Percentiles rank a stretch among this genome's conserved stretches.
These are phyloP conservation scores for Aspergillus glaucus DNA, from an alignment of 2,329 filamentous ascomycete species.

Conservation along the genomic window DNA sequence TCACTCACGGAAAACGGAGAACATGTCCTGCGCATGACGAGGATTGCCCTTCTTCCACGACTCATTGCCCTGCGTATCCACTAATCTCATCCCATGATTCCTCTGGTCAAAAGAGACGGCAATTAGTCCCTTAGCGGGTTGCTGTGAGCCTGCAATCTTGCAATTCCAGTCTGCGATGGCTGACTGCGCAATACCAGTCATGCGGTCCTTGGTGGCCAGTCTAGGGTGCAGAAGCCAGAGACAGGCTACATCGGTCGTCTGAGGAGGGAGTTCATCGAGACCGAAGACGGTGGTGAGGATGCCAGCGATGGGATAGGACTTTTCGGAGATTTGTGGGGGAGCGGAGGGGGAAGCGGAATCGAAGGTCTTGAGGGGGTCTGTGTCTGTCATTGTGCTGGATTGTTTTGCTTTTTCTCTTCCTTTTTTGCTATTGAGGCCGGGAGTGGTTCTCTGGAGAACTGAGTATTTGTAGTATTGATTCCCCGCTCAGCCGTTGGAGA, in stretches of 20 bases:
- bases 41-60: constrained; percentile 74
- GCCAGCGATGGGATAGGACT: constrained; percentile 66
- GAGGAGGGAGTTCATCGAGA: constrained; percentile 62
- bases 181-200: constrained; percentile 67
- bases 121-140: constrained; percentile 56
- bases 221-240: constrained; percentile 91
- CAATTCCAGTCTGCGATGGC: constrained; percentile 64
- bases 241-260: constrained; percentile 57
- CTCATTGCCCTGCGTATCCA: constrained; percentile 63
- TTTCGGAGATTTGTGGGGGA: constrained; percentile 50
- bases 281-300: constrained; percentile 76
- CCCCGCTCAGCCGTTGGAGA: no score
- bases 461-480: no score
- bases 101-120: constrained; percentile 85
- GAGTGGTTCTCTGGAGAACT: background rate
- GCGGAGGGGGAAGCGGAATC: constrained; percentile 15
- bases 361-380: constrained; percentile 30
- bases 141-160: constrained; percentile 24
- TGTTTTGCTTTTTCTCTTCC: background rate
- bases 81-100: constrained; percentile 74
- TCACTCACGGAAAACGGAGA: constrained; percentile 61
- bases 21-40: constrained; percentile 88
- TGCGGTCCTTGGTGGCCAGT: constrained; percentile 61
- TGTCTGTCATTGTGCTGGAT: background rate
- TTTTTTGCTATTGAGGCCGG: background rate